phyloP scores from a whole-genome alignment of 768 basidiomycete species.

The Tulasnella sp. region DNA sequence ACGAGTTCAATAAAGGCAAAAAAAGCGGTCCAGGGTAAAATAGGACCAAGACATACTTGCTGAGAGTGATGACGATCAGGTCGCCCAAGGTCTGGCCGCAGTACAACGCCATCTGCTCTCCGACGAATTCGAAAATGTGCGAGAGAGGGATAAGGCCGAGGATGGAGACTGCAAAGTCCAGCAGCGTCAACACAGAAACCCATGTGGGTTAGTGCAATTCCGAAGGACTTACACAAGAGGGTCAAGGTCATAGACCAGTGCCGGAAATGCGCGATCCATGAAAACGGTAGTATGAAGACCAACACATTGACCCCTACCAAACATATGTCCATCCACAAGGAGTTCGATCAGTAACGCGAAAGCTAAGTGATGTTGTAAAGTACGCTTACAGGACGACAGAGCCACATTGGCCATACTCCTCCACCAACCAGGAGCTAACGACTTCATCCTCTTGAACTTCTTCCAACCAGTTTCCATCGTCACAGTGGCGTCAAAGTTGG shows the following conservation, averaged over 20 bases:
- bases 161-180: slow-evolving; percentile 47
- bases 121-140: slow-evolving; percentile 61
- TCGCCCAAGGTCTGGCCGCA: slow-evolving; percentile 57
- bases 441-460: slow-evolving; percentile 1
- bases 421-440: not conserved
- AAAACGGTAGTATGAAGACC: slow-evolving; percentile 53
- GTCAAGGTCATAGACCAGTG: slow-evolving; percentile 40
- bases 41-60: slow-evolving; percentile 48
- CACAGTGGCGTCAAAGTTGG: not conserved
- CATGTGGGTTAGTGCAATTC: not conserved
- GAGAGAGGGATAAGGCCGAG: slow-evolving; percentile 64
- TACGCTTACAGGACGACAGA: not conserved
- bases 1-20: not conserved
- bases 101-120: slow-evolving; percentile 54
- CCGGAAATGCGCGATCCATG: slow-evolving; percentile 56
- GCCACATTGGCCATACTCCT: not conserved
- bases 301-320: slow-evolving; percentile 47
- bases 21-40: not conserved
- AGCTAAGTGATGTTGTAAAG: too few relatives aligned
- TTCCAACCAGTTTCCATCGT: not conserved
- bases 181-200: not conserved
- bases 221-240: slow-evolving; percentile 44
- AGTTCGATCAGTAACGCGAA: not conserved
- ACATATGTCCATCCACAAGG: not conserved
- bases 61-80: slow-evolving; percentile 57